These are phyloP conservation scores for Syzygium grande DNA, from an alignment of 345 rosid species.

Conservation along the genomic window DNA sequence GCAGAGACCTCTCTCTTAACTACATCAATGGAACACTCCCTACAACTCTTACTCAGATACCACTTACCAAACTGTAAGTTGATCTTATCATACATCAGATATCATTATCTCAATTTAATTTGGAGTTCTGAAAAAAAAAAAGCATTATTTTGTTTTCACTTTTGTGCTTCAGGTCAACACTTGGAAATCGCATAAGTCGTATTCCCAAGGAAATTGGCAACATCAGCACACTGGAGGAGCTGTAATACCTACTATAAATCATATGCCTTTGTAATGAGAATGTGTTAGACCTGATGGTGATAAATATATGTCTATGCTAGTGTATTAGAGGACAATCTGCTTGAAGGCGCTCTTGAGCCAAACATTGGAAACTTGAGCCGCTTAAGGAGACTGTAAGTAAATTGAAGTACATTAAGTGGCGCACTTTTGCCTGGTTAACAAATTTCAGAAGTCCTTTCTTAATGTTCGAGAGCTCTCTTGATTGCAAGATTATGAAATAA, in stretches of 20 bases:
- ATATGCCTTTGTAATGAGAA: background rate
- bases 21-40: slow-evolving; percentile 71
- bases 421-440: background rate
- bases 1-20: slow-evolving; percentile 77
- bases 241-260: slow-evolving; percentile 36
- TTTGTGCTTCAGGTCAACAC: slow-evolving; percentile 28
- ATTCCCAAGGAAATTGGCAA: slow-evolving; percentile 53
- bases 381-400: slow-evolving; percentile 21
- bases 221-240: slow-evolving; percentile 32
- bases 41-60: slow-evolving; percentile 33
- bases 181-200: slow-evolving; percentile 65
- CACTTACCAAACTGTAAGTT: slow-evolving; percentile 51
- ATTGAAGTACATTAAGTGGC: background rate
- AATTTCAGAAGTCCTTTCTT: background rate
- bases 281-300: background rate
- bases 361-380: slow-evolving; percentile 51
- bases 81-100: background rate
- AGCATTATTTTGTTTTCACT: background rate
- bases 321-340: slow-evolving; percentile 49
- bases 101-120: background rate
- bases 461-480: background rate
- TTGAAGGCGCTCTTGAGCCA: slow-evolving; percentile 56
- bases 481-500: background rate
- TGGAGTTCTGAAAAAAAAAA: background rate
- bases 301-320: slow-evolving; percentile 12